Percentiles rank a stretch among this genome's conserved stretches.
These are phyloP conservation scores for Colletotrichum sp. DNA, from an alignment of 2,329 filamentous ascomycete species.

Conservation along the genomic window DNA sequence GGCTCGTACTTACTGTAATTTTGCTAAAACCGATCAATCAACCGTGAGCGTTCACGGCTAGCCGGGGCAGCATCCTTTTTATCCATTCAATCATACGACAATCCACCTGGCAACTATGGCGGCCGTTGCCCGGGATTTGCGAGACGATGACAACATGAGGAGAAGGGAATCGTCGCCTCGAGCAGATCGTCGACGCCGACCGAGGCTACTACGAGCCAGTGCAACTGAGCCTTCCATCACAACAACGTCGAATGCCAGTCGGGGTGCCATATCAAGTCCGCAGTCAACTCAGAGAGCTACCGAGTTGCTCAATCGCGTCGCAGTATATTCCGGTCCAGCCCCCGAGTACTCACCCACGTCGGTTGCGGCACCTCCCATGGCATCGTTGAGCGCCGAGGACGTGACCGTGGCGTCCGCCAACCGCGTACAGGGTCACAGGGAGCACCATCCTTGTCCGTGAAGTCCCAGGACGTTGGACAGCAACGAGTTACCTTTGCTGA, in stretches of 20 bases:
- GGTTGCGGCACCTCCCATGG: slow-evolving; percentile 37
- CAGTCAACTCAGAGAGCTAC: slow-evolving; percentile 56
- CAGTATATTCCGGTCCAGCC: slow-evolving; percentile 43
- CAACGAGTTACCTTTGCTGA: not conserved
- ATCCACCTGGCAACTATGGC: not conserved
- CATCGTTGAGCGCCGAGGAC: slow-evolving; percentile 40
- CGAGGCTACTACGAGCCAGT: slow-evolving; percentile 58
- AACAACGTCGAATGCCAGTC: slow-evolving; percentile 54
- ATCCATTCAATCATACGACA: not conserved
- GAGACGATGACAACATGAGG: not conserved
- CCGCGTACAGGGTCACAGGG: slow-evolving; percentile 9
- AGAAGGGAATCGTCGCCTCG: slow-evolving; percentile 46
- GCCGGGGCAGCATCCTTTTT: not conserved
- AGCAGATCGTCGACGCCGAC: slow-evolving; percentile 46
- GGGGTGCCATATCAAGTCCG: slow-evolving; percentile 54
- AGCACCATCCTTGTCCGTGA: slow-evolving; percentile 12
- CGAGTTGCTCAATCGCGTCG: slow-evolving; percentile 60
- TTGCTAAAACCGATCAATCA: not conserved
- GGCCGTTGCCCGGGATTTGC: slow-evolving; percentile 8
- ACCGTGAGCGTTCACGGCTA: not conserved
- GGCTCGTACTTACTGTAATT: not conserved
- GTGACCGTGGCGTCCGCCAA: slow-evolving; percentile 30
- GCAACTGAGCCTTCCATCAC: slow-evolving; percentile 65
- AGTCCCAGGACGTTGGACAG: not conserved
- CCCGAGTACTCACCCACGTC: slow-evolving; percentile 17